Evolutionary conservation across 768 basidiomycete genomes (phyloP), one percentile per base, ranked within the genome.

Genomic region (Trametes elegans): DNA sequence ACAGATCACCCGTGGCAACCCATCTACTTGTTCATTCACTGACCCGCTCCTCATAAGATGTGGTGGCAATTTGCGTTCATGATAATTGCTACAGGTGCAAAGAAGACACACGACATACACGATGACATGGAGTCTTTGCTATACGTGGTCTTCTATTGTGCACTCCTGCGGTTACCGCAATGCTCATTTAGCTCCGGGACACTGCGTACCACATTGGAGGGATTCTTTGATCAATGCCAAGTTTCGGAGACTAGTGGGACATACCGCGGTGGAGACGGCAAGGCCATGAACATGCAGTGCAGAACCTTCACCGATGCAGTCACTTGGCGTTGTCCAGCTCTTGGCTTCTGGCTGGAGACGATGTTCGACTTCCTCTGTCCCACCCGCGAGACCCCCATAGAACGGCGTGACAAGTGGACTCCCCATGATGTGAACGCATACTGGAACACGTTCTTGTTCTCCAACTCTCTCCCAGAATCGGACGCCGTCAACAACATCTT

Each of bases 51-150:
- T 10, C 14, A 58, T 51, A 52, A 47, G 0, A 54, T 52, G 1
- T 48, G 46, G 46, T 8, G n/a, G n/a, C n/a, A n/a, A n/a, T n/a
- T n/a, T n/a, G n/a, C 8, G n/a, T 54, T 49, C 42, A 53, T 54
- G 51, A 1, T 23, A 43, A 1, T 26, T 45, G 11, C 9, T 8
- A 5, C 3, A 18, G 2, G 7, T 18, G 5, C 16, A 19, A 6
- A 10, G 0, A 6, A n/a, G 7, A 9, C 52, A 48, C n/a, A n/a
- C n/a, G 9, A 44, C 44, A 18, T 26, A 53, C 9, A 18, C 39
- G 52, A 59, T 34, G 58, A 59, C 26, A 53, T 54, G 53, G 58
- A 59, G 18, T 53, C 53, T 2, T 28, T 59, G 3, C 19, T 59
- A 36, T 59, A 59, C 29, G 52, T 59, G 5, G 47, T 54, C 6